Conservation (phyloP, 768 basidiomycete species). For the Gelatoporia subvermispora region DNA sequence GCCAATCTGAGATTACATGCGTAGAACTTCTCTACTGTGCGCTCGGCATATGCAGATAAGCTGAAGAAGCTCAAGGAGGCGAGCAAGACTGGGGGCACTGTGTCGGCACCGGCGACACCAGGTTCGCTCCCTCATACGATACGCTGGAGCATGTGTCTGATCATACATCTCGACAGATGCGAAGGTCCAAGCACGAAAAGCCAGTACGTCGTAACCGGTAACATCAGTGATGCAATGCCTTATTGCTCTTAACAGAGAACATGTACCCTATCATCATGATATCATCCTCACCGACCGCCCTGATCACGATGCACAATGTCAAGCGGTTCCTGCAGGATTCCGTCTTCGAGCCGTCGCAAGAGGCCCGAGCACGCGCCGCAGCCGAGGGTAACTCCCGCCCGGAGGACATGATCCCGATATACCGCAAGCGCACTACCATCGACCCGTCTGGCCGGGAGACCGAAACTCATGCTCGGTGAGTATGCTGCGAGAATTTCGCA, state of each 20-base stretch:
- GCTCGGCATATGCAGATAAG: constrained; percentile 64
- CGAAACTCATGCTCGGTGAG: constrained; percentile 33
- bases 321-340: constrained; percentile 91
- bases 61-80: constrained; percentile 73
- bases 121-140: constrained; percentile 32
- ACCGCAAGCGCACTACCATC: constrained; percentile 73
- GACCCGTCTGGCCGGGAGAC: constrained; percentile 61
- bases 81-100: constrained; percentile 43
- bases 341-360: constrained; percentile 66
- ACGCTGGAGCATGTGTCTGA: neutral
- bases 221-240: neutral
- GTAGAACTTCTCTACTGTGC: constrained; percentile 78
- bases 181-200: constrained; percentile 64
- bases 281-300: constrained; percentile 89
- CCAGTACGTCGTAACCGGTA: constrained; percentile 41
- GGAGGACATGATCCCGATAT: constrained; percentile 85
- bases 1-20: neutral
- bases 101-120: constrained; percentile 36
- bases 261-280: constrained; percentile 96
- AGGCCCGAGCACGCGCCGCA: constrained; percentile 63
- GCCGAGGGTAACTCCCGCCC: constrained; percentile 68
- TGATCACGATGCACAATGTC: constrained; percentile 98
- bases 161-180: constrained; percentile 32
- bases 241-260: constrained; percentile 43
- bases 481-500: neutral